These are phyloP conservation scores for Ilex aquifolium DNA, from an alignment of 257 asterid species.

Conservation along the genomic window DNA sequence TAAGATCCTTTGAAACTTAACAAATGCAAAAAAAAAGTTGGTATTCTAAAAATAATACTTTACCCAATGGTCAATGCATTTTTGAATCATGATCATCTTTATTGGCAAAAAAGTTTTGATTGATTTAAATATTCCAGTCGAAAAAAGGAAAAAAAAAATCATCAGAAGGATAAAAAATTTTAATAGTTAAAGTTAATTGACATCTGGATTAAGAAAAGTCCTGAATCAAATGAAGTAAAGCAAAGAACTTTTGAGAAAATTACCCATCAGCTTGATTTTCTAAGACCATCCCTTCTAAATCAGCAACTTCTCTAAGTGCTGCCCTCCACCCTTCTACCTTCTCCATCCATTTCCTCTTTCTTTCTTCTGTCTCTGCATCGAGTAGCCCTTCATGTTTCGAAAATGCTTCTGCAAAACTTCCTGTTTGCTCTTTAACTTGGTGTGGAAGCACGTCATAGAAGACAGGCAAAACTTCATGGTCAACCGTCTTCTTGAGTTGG, in stretches of 20 bases:
- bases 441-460: not conserved
- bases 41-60: not conserved
- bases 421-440: not conserved
- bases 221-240: not conserved
- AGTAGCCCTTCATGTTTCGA: not conserved
- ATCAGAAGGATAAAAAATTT: too few species aligned
- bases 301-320: conserved; percentile 14
- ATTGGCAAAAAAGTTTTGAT: too few species aligned
- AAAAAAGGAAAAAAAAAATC: too few species aligned
- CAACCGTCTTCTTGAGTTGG: not conserved
- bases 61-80: not conserved
- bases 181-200: too few species aligned
- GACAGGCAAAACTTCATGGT: not conserved
- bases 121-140: too few species aligned
- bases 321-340: conserved; percentile 6
- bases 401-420: not conserved
- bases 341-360: not conserved
- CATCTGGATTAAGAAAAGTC: not conserved
- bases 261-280: conserved; percentile 16
- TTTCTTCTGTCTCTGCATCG: not conserved
- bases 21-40: too few species aligned
- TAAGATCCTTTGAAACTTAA: not conserved
- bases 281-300: conserved; percentile 17
- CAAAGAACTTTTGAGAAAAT: not conserved
- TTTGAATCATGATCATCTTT: too few species aligned